These are phyloP conservation scores for Epithele typhae DNA, from an alignment of 768 basidiomycete species.

Conservation along the genomic window DNA sequence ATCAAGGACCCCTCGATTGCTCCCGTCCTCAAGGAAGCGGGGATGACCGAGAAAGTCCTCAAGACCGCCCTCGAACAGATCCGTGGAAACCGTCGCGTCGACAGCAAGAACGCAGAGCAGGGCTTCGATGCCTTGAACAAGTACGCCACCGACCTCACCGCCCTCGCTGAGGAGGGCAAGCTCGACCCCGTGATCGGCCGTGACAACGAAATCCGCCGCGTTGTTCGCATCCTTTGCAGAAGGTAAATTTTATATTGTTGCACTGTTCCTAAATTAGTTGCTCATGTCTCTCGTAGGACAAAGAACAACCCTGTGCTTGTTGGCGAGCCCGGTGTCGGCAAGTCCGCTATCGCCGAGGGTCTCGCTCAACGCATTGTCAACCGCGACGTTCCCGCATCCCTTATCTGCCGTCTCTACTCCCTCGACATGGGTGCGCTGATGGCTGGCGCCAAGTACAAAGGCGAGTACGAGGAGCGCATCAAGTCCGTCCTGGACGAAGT, in stretches of 20 bases:
- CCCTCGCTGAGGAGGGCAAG: slow-evolving; percentile 86
- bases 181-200: slow-evolving; percentile 95
- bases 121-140: slow-evolving; percentile 92
- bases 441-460: slow-evolving; percentile 91
- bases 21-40: slow-evolving; percentile 69
- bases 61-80: slow-evolving; percentile 76
- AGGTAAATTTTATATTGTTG: slow-evolving; percentile 37
- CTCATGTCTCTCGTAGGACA: slow-evolving; percentile 48
- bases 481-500: slow-evolving; percentile 91
- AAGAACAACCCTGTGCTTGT: slow-evolving; percentile 98
- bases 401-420: slow-evolving; percentile 74
- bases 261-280: neutral
- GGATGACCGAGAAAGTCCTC: slow-evolving; percentile 64
- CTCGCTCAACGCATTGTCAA: slow-evolving; percentile 94
- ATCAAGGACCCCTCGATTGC: slow-evolving; percentile 68
- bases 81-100: slow-evolving; percentile 81
- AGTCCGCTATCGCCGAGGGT: slow-evolving; percentile 93
- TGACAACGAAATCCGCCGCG: slow-evolving; percentile 87
- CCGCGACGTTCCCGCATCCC: slow-evolving; percentile 77
- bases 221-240: slow-evolving; percentile 78
- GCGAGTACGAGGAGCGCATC: slow-evolving; percentile 95
- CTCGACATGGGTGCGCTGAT: slow-evolving; percentile 95
- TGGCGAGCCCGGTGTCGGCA: slow-evolving; percentile 93
- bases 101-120: slow-evolving; percentile 82
- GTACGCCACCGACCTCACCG: slow-evolving; percentile 82